phyloP scores from a whole-genome alignment of 1,139 yeast genomes.

The Geotrichum fermentans region DNA sequence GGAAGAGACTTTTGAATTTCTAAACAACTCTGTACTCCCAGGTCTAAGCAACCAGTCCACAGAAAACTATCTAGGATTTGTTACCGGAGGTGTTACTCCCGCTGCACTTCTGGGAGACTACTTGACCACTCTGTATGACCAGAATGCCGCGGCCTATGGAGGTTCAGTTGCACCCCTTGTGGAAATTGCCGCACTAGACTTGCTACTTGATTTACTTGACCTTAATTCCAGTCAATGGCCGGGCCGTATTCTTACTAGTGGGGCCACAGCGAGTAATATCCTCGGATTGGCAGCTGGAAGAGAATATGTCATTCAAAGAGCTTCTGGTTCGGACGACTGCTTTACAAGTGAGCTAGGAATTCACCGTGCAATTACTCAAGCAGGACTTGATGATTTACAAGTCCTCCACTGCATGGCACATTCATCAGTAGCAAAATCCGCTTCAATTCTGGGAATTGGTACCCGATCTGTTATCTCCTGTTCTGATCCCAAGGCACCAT shows the following conservation, averaged over 20 bases:
- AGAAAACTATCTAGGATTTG: constrained; percentile 30
- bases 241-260: constrained; percentile 30
- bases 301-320: constrained; percentile 22
- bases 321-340: background rate
- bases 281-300: constrained; percentile 29
- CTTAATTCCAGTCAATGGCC: constrained; percentile 23
- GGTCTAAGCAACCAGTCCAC: constrained; percentile 27
- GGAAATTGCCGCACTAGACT: constrained; percentile 26
- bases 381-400: constrained; percentile 25
- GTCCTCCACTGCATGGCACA: constrained; percentile 27
- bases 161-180: constrained; percentile 27
- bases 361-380: constrained; percentile 21
- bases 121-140: constrained; percentile 27
- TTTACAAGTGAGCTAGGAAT: constrained; percentile 14
- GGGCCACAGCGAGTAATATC: constrained; percentile 32
- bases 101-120: constrained; percentile 31
- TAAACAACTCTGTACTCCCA: constrained; percentile 24
- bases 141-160: constrained; percentile 24
- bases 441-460: constrained; percentile 31
- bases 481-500: constrained; percentile 21
- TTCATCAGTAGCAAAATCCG: constrained; percentile 29
- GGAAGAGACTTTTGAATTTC: constrained; percentile 18
- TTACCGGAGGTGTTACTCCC: constrained; percentile 32
- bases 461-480: constrained; percentile 23
- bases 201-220: constrained; percentile 26